These are phyloP conservation scores for Leccinum huronense DNA, from an alignment of 1,284 basidiomycete species.

Conservation along the genomic window DNA sequence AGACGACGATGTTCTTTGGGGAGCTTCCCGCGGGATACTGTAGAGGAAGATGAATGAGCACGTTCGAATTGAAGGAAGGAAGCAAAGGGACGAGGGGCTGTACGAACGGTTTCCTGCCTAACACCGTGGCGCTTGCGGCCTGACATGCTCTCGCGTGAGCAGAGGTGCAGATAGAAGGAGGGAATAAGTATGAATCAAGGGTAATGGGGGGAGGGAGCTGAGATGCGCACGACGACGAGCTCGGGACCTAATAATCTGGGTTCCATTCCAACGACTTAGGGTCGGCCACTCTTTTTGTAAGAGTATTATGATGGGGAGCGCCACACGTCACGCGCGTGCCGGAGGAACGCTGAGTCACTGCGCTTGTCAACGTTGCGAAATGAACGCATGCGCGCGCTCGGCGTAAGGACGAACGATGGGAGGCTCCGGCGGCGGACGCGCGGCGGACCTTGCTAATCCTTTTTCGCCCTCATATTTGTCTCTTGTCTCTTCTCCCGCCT, in stretches of 20 bases:
- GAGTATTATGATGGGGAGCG: conserved; percentile 8
- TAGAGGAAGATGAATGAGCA: conserved; percentile 6
- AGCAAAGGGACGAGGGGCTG: neutral
- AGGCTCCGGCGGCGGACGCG: neutral
- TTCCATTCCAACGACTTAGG: conserved; percentile 10
- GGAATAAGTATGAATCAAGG: neutral
- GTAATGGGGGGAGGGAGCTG: neutral
- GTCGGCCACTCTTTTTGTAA: conserved; percentile 25
- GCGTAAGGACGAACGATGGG: neutral
- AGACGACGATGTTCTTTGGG: conserved; percentile 30
- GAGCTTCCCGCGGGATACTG: conserved; percentile 13
- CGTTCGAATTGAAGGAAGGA: neutral
- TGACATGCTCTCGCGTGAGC: conserved; percentile 17
- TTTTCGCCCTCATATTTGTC: neutral
- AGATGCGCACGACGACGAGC: conserved; percentile 5
- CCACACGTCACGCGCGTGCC: conserved; percentile 10
- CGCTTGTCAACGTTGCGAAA: conserved; percentile 14
- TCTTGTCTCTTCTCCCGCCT: neutral
- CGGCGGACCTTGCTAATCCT: conserved; percentile 1
- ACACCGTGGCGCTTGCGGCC: conserved; percentile 15
- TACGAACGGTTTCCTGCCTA: conserved; percentile 18
- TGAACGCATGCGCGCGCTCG: neutral
- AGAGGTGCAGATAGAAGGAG: neutral
- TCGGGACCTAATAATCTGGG: conserved; percentile 10
- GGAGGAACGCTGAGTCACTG: conserved; percentile 21